A percentile compares a stretch with the other conserved stretches of the same genome.
These are phyloP conservation scores for Crepidotus variabilis DNA, from an alignment of 768 basidiomycete species.

Conservation along the genomic window DNA sequence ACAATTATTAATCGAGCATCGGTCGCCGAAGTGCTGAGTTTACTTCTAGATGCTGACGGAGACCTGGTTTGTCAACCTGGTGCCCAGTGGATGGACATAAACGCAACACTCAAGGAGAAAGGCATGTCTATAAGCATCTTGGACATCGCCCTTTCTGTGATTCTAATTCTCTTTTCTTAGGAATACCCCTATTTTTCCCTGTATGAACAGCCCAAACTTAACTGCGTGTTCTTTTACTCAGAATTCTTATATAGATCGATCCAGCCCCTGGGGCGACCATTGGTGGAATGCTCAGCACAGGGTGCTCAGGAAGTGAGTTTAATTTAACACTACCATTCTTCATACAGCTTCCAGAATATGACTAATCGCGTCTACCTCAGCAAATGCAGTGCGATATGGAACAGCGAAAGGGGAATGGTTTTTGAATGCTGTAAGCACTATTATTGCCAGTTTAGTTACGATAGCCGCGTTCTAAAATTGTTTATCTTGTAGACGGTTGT, in stretches of 20 bases:
- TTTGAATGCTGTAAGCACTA: constrained; percentile 59
- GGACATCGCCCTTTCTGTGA: neutral
- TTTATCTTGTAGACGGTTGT: constrained; percentile 61
- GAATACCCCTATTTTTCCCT: constrained; percentile 82
- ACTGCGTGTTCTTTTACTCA: neutral
- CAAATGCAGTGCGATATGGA: constrained; percentile 84
- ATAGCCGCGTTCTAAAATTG: neutral
- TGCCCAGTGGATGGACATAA: constrained; percentile 75
- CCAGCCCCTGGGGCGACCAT: constrained; percentile 78
- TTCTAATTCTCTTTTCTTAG: neutral
- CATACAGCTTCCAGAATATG: neutral
- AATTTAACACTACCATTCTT: neutral
- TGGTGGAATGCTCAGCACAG: constrained; percentile 87
- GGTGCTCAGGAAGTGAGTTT: constrained; percentile 76
- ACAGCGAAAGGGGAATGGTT: constrained; percentile 90
- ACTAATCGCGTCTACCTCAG: constrained; percentile 27
- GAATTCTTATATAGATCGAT: constrained; percentile 46
- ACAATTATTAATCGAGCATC: constrained; percentile 3
- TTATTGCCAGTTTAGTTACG: neutral
- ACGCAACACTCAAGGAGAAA: constrained; percentile 59
- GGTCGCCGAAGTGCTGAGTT: neutral
- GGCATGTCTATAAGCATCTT: constrained; percentile 18
- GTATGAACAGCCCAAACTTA: constrained; percentile 33
- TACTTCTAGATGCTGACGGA: constrained; percentile 55
- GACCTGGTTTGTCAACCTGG: constrained; percentile 79